Evolutionary conservation across 139 green algal species (phyloP), one percentile per base, ranked within the genome.

Genomic region (Tetraselmis striata): DNA sequence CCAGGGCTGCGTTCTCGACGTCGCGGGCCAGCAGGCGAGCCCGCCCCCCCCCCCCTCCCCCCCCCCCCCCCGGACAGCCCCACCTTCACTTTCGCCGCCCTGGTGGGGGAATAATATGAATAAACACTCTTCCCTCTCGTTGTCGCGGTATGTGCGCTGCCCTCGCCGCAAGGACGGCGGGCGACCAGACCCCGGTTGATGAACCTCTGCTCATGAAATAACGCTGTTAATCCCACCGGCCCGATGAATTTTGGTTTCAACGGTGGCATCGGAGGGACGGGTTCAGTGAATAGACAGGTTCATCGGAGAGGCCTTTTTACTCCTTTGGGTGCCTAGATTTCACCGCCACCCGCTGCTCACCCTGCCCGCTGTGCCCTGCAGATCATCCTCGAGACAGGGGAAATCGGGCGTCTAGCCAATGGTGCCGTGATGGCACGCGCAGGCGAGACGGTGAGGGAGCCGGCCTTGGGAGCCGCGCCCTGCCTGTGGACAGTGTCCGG

Each of bases 391-490:
- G 95, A 98, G 83, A 98, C 94, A 5, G 96, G 95, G 0, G 93
- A 97, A 82, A 96, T 99, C 27, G 96, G 95, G 0, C 85, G 94
- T 2, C 96, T 98, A 82, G 97, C 97, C 0, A 95, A 95, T 77
- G 97, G 95, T 1, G 91, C 96, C 0, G 85, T 99, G 5, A 95
- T 95, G 86, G 91, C 91, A 0, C 93, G 82, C 2, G 87, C 92
- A 32, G 96, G 96, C 28, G 94, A 99, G 11, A 99, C 97, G 31
- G 92, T 98, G 77, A 76, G 90, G n/a, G n/a, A n/a, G n/a, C n/a
- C n/a, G n/a, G n/a, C n/a, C n/a, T 67, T 67, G 28, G 25, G 5
- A 25, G 45, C 45, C 5, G 45, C 45, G 11, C 45, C 5, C 18
- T 67, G 11, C 45, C 5, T 67, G 45, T 67, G 5, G 45, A 67